Evolutionary conservation across 2,329 filamentous ascomycete genomes (phyloP).

Genomic region (Aspergillus sp.): DNA sequence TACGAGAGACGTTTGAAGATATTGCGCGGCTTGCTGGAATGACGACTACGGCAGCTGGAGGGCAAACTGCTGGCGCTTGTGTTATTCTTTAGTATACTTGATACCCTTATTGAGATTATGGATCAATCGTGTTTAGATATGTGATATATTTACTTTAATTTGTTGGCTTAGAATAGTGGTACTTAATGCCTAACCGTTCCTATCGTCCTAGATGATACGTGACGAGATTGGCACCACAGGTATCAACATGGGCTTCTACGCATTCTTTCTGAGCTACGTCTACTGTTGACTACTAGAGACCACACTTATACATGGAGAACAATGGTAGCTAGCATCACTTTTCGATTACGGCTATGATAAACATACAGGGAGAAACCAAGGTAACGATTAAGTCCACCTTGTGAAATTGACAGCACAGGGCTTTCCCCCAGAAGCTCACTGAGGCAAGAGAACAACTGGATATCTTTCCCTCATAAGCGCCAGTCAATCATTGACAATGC

Average conservation of each 20-base stretch:
- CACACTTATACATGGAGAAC: constrained; percentile 14
- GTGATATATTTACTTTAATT: too few species aligned
- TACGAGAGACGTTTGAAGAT: constrained; percentile 62
- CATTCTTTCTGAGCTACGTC: neutral
- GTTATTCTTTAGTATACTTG: constrained; percentile 39
- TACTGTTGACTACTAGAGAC: constrained; percentile 4
- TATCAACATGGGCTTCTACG: neutral
- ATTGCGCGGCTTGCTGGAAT: constrained; percentile 59
- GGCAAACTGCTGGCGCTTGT: constrained; percentile 49
- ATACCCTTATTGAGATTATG: constrained; percentile 11
- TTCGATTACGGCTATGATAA: constrained; percentile 40
- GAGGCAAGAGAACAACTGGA: constrained; percentile 55
- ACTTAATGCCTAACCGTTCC: too few species aligned
- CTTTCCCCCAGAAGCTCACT: constrained; percentile 75
- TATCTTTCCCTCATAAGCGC: constrained; percentile 99
- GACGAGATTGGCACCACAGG: neutral
- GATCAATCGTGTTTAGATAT: too few species aligned
- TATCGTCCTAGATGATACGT: too few species aligned
- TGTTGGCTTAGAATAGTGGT: too few species aligned
- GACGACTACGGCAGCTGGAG: constrained; percentile 58
- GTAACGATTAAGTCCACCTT: constrained; percentile 89
- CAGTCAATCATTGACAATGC: constrained; percentile 58
- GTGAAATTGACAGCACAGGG: constrained; percentile 80
- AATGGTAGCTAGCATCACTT: constrained; percentile 37
- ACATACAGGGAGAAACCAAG: constrained; percentile 54